A percentile compares a stretch with the other conserved stretches of the same genome.
These are phyloP conservation scores for Podospora australis DNA, from an alignment of 495 filamentous ascomycete genomes.

Conservation along the genomic window DNA sequence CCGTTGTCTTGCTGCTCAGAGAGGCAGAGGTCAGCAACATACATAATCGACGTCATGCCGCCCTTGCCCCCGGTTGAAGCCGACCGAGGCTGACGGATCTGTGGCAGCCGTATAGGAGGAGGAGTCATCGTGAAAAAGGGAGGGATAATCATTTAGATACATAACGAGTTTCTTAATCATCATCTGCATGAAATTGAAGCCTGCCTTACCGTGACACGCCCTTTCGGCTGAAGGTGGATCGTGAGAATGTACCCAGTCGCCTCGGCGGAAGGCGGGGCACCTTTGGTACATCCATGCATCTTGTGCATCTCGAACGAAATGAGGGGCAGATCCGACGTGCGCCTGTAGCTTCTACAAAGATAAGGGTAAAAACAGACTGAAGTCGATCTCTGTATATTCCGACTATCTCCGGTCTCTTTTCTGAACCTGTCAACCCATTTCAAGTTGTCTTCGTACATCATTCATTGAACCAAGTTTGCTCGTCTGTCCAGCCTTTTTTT, in stretches of 20 bases:
- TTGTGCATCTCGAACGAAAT: constrained; percentile 2
- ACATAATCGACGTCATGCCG: constrained; percentile 2
- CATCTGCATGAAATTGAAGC: too few species aligned
- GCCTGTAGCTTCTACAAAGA: not conserved
- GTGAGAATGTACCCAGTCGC: not conserved
- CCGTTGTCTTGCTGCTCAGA: too few species aligned
- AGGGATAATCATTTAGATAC: too few species aligned
- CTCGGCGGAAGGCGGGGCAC: not conserved
- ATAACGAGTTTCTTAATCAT: too few species aligned
- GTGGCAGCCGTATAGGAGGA: not conserved
- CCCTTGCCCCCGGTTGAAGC: not conserved
- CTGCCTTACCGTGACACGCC: too few species aligned
- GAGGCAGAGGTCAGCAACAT: constrained; percentile 1
- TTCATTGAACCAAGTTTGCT: not conserved
- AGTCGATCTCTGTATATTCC: not conserved
- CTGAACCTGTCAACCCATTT: too few species aligned
- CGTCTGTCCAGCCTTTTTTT: too few species aligned
- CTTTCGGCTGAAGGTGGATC: not conserved
- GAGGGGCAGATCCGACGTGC: constrained; percentile 10
- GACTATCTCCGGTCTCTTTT: not conserved
- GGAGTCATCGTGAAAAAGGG: not conserved
- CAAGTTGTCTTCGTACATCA: too few species aligned
- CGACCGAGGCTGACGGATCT: not conserved
- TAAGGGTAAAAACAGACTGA: not conserved
- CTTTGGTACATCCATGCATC: too few species aligned